phyloP scores from a whole-genome alignment of 441 rosid species.

The Francoa sonchifolia region DNA sequence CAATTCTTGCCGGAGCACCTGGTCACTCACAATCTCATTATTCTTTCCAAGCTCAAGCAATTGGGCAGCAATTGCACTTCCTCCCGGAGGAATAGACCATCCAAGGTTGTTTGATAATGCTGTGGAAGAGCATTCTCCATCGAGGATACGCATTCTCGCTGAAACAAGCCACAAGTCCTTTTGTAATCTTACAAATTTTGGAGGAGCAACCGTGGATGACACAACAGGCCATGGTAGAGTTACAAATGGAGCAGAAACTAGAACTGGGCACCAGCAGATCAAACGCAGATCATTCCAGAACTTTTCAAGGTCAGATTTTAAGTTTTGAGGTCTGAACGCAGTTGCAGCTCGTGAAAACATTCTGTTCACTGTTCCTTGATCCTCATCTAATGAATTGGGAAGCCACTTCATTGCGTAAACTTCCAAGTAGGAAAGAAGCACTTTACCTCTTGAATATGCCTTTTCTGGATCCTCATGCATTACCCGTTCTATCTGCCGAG shows the following conservation, averaged over 20 bases:
- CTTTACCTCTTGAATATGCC: conserved; percentile 70
- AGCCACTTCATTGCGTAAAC: conserved; percentile 89
- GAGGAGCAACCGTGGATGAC: conserved; percentile 87
- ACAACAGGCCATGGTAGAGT: conserved; percentile 89
- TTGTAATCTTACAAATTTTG: conserved; percentile 80
- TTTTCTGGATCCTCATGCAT: conserved; percentile 63
- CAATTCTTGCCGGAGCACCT: conserved; percentile 74
- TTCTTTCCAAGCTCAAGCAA: conserved; percentile 98
- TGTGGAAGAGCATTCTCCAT: conserved; percentile 93
- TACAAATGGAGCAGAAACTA: conserved; percentile 75
- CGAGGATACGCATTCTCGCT: conserved; percentile 93
- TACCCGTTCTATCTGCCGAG: conserved; percentile 61
- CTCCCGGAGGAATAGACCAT: conserved; percentile 93
- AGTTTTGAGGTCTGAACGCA: conserved; percentile 69
- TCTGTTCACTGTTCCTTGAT: conserved; percentile 60
- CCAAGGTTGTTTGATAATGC: conserved; percentile 86
- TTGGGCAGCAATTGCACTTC: conserved; percentile 92
- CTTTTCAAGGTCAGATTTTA: conserved; percentile 70
- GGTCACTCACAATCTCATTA: conserved; percentile 73
- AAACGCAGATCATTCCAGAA: conserved; percentile 82
- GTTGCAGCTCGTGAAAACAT: conserved; percentile 81
- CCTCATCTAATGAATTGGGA: conserved; percentile 50
- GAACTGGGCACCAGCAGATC: conserved; percentile 98
- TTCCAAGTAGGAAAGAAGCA: conserved; percentile 85
- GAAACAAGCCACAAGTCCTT: conserved; percentile 93